Percentiles rank a stretch among this genome's conserved stretches.
These are phyloP conservation scores for Sindora glabra DNA, from an alignment of 306 rosid species.

Conservation along the genomic window DNA sequence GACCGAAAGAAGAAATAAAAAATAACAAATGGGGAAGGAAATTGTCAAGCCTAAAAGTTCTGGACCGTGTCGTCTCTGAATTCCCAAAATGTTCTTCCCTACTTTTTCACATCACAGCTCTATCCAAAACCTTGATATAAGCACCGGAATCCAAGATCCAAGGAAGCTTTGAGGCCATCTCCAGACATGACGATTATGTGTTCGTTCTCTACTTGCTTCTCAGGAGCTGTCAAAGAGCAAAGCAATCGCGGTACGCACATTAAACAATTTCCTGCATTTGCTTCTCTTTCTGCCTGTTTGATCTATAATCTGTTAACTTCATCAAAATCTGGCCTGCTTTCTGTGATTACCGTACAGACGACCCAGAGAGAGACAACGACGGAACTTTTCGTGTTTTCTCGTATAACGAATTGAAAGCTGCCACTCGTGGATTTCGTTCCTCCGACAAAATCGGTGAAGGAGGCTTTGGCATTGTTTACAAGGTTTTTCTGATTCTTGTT, in stretches of 20 bases:
- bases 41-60: background rate
- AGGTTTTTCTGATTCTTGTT: conserved; percentile 35
- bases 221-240: background rate
- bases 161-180: background rate
- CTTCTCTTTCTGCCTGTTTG: too few species aligned
- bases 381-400: conserved; percentile 59
- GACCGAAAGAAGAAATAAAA: too few species aligned
- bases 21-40: too few species aligned
- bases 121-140: background rate
- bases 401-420: conserved; percentile 53
- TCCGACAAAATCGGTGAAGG: conserved; percentile 73
- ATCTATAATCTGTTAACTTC: too few species aligned
- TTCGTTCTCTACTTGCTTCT: conserved; percentile 4
- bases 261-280: too few species aligned
- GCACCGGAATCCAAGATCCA: background rate
- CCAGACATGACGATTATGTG: conserved; percentile 14
- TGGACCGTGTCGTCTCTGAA: conserved; percentile 2
- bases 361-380: conserved; percentile 26
- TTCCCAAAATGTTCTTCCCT: too few species aligned
- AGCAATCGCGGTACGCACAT: conserved; percentile 27
- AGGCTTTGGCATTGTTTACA: conserved; percentile 74
- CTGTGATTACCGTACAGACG: background rate
- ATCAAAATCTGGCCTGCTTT: background rate
- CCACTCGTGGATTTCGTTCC: conserved; percentile 48
- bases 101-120: background rate